Evolutionary conservation across 495 filamentous ascomycete species (phyloP).

Genomic region (Neurospora sp.): DNA sequence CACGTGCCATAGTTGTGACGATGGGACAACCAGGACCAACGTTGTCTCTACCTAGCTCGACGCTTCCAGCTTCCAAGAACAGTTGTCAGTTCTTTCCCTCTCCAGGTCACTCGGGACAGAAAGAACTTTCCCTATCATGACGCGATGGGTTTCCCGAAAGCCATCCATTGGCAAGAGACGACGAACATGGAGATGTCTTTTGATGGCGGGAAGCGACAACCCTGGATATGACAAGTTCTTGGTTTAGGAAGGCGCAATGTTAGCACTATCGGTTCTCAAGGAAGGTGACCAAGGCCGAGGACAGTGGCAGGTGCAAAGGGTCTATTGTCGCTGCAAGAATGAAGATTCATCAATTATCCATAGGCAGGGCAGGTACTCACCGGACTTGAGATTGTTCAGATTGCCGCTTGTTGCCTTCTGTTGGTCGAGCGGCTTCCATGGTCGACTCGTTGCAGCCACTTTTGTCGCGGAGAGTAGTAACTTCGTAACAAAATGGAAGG

Average conservation of each 20-base stretch:
- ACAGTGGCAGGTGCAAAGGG: too few relatives aligned
- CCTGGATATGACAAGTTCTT: background rate
- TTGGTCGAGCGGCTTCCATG: background rate
- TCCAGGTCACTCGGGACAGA: background rate
- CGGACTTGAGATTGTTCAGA: too few relatives aligned
- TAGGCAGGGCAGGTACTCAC: too few relatives aligned
- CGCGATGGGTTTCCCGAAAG: background rate
- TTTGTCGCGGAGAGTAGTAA: background rate
- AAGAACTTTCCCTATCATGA: background rate
- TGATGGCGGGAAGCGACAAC: background rate
- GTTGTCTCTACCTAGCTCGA: background rate
- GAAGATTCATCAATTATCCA: too few relatives aligned
- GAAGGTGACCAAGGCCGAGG: too few relatives aligned
- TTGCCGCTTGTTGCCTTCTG: background rate
- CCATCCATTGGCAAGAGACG: background rate
- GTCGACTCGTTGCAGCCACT: background rate
- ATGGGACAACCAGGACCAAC: background rate
- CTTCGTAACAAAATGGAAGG: background rate
- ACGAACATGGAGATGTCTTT: background rate
- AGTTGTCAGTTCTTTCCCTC: background rate
- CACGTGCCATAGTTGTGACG: background rate
- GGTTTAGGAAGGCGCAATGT: background rate
- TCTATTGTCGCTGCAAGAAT: too few relatives aligned
- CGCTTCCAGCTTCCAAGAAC: background rate
- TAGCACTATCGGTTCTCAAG: too few relatives aligned